Evolutionary conservation across 192 early-diverging fungal species (phyloP), one percentile per base, ranked within the genome.

Genomic region (Coemansia sp.): DNA sequence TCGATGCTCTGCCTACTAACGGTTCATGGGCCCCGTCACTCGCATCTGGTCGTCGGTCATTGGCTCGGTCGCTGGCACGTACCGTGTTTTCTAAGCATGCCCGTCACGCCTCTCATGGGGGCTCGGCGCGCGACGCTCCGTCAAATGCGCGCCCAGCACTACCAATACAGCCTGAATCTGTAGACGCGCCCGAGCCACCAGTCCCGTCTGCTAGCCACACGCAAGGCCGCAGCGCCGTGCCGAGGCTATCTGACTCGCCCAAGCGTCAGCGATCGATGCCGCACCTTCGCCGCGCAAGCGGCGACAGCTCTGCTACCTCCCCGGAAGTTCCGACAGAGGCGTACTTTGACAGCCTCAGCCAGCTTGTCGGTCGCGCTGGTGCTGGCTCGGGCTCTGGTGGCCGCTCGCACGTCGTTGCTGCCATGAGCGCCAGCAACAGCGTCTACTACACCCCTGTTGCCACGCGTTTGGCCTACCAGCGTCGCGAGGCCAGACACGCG

Each of bases 231-330:
- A 64, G 16, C 7, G 18, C 53, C 4, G 52, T n/a, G 12, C 26
- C 56, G 2, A 32, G 48, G 25, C 25, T 30, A 6, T 1, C 56
- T 4, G 60, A 28, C 26, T 44, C 48, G 61, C 68, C 69, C 31
- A 68, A 68, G 62, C 78, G 78, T 18, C 78, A 74, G 58, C 68
- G 72, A 21, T 81, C 78, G 34, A 81, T 81, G 78, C 78, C 78
- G 19, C 78, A 81, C 27, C 56, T 81, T 54, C 69, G 72, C 18
- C 44, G 34, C 22, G 26, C 64, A 44, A 71, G 65, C 57, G 27
- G 58, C 19, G 62, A 62, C 32, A 68, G 66, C 55, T 58, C 72
- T 27, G 50, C 49, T 6, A 34, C 25, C 12, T 58, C 72, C 44
- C 61, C 61, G 0, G 77, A 73, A 5, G 38, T 63, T 3, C 56